Evolutionary conservation across 108 stramenopile species (phyloP), one percentile per base, ranked within the genome.

Genomic region (Cyclotella atomus): DNA sequence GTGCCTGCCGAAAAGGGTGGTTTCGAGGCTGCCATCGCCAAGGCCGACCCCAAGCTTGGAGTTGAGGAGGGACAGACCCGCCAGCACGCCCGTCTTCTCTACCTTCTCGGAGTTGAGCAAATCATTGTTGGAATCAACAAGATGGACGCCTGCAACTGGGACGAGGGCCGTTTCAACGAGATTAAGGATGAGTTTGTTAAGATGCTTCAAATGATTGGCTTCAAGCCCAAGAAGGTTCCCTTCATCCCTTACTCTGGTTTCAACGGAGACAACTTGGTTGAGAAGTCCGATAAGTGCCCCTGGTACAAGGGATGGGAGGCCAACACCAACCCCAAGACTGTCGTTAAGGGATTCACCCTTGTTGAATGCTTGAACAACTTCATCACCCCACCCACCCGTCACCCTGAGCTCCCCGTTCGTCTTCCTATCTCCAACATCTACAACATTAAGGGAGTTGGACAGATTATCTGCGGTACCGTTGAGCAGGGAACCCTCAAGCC

Each of bases 21-120:
- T 77, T 91, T 91, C 85, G 90, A 91, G 80, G 88, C 90, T 29
- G 90, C 90, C 70, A 91, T 91, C 47, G 90, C 90, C 75, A 91
- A 91, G 88, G 90, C 90, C 53, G 88, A 89, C 66, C 49, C 88
- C 56, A 89, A 89, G 83, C 44, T 89, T 17, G 88, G 88, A 47
- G 86, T 89, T 44, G 88, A 89, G 57, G 88, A 89, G 71, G 88
- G 88, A 35, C 88, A 89, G 73, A 89, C 88, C 57, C 88, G 88
- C 70, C 88, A 89, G 57, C 88, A 89, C 60, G 88, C 88, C 57
- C 88, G 88, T 76, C 85, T 89, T 60, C 83, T 89, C 46, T 89
- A 89, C 85, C 83, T 89, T 53, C 80, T 89, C 52, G 88, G 88
- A 56, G 88, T 89, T 68, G 88, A 89, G 52, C 88, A 89, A 68